A percentile compares a stretch with the other conserved stretches of the same genome.
Evolutionary conservation across 2,329 filamentous ascomycete genomes (phyloP).

Genomic region (Sporothrix inflata): DNA sequence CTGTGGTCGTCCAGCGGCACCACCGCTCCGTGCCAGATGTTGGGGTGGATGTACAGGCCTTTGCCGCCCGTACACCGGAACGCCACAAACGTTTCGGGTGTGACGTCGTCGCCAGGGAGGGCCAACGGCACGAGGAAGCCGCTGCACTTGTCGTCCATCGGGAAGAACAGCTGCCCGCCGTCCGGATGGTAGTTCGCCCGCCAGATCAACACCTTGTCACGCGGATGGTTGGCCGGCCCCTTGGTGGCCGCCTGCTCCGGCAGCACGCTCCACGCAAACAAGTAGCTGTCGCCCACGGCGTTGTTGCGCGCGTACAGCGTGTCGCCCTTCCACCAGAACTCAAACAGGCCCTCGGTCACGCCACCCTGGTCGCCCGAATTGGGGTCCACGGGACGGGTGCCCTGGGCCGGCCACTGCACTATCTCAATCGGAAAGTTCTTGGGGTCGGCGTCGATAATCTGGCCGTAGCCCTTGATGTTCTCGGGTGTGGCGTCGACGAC

Average conservation of each 20-base stretch:
- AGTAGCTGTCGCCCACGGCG: slow-evolving; percentile 16
- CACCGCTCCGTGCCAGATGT: slow-evolving; percentile 19
- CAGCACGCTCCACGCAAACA: slow-evolving; percentile 14
- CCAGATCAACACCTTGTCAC: slow-evolving; percentile 16
- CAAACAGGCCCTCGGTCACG: slow-evolving; percentile 1
- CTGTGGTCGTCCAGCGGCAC: slow-evolving; percentile 12
- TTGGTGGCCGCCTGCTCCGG: background rate
- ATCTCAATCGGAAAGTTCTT: slow-evolving; percentile 7
- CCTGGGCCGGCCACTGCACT: background rate
- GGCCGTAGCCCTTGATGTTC: slow-evolving; percentile 7
- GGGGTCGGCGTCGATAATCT: slow-evolving; percentile 10
- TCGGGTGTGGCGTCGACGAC: background rate
- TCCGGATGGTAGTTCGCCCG: slow-evolving; percentile 20
- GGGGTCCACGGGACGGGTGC: background rate
- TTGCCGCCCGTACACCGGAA: slow-evolving; percentile 6
- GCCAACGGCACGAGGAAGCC: slow-evolving; percentile 5
- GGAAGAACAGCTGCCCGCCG: slow-evolving; percentile 12
- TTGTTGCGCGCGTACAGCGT: slow-evolving; percentile 18
- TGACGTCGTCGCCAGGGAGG: background rate
- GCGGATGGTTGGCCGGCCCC: background rate
- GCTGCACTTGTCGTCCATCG: background rate
- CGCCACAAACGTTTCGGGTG: slow-evolving; percentile 1
- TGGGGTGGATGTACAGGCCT: slow-evolving; percentile 17
- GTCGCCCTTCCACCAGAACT: slow-evolving; percentile 21
- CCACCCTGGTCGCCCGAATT: slow-evolving; percentile 17